phyloP scores from a whole-genome alignment of 164 flowering plant species.

The Annona squamosa region DNA sequence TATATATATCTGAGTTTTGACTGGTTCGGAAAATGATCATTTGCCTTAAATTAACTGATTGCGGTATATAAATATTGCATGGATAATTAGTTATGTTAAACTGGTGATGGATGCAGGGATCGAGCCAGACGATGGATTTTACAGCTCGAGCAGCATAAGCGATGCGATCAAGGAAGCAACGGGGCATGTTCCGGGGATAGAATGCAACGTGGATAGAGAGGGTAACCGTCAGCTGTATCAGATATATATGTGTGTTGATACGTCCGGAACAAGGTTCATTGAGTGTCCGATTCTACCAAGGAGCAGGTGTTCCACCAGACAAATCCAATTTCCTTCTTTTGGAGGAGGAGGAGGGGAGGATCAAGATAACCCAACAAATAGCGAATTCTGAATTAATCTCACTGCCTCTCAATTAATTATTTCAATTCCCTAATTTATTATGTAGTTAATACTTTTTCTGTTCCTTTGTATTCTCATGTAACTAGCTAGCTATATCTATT shows the following conservation, averaged over 20 bases:
- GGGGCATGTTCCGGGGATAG: constrained; percentile 32
- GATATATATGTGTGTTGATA: constrained; percentile 39
- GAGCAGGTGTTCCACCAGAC: constrained; percentile 23
- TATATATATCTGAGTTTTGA: too few species aligned
- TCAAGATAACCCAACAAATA: too few species aligned
- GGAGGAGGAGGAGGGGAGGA: not conserved
- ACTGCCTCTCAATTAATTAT: too few species aligned
- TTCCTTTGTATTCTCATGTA: too few species aligned
- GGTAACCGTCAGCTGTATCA: constrained; percentile 38
- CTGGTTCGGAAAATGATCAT: too few species aligned
- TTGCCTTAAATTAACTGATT: too few species aligned
- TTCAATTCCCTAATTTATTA: too few species aligned
- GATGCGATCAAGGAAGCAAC: constrained; percentile 29
- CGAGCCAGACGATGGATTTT: constrained; percentile 30
- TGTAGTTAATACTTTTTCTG: too few species aligned
- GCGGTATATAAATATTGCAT: too few species aligned
- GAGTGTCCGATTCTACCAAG: constrained; percentile 39
- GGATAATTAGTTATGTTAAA: too few species aligned
- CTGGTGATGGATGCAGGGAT: constrained; percentile 22
- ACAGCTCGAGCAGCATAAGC: constrained; percentile 25
- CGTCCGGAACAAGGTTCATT: constrained; percentile 26
- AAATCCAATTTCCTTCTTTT: constrained; percentile 36
- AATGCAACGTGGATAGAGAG: constrained; percentile 33
- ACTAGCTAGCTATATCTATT: too few species aligned
- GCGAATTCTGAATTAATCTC: too few species aligned